Evolutionary conservation across 805 yeast species (phyloP).

Genomic region (Kuraishia capsulata): DNA sequence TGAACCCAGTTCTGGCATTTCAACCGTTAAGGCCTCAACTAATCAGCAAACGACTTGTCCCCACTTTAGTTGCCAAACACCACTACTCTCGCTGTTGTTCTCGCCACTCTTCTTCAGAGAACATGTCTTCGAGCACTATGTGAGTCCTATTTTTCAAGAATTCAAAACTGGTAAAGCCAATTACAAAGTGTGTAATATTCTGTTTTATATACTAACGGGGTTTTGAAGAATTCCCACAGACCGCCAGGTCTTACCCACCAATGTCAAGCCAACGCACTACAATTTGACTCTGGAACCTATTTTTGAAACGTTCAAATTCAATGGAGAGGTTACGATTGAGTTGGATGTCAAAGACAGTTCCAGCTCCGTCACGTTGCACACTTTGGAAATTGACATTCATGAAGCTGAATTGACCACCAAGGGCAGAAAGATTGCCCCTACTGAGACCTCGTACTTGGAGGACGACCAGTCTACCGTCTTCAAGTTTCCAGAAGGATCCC

Average conservation of each 20-base stretch:
- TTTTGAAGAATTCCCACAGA: neutral
- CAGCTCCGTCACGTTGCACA: conserved; percentile 43
- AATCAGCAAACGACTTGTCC: neutral
- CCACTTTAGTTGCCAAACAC: neutral
- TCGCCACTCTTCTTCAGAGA: neutral
- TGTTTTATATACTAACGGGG: neutral
- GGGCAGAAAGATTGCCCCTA: conserved; percentile 14
- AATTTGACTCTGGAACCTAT: conserved; percentile 55
- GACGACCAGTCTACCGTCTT: conserved; percentile 33
- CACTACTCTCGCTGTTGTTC: neutral
- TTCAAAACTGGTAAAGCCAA: neutral
- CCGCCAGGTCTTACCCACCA: conserved; percentile 44
- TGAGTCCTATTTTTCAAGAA: no score
- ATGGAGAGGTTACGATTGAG: conserved; percentile 46
- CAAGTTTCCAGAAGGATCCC: conserved; percentile 23
- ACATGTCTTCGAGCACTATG: conserved; percentile 1
- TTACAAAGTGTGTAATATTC: neutral
- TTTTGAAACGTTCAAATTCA: conserved; percentile 48
- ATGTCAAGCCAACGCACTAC: conserved; percentile 66
- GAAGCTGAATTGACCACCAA: conserved; percentile 27
- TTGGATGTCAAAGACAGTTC: conserved; percentile 41
- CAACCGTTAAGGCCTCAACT: no score
- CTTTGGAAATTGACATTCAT: conserved; percentile 55
- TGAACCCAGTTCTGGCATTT: no score
- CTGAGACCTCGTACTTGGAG: conserved; percentile 16